Evolutionary conservation across 1,284 basidiomycete genomes (phyloP).

Genomic region (Cronartium quercuum): DNA sequence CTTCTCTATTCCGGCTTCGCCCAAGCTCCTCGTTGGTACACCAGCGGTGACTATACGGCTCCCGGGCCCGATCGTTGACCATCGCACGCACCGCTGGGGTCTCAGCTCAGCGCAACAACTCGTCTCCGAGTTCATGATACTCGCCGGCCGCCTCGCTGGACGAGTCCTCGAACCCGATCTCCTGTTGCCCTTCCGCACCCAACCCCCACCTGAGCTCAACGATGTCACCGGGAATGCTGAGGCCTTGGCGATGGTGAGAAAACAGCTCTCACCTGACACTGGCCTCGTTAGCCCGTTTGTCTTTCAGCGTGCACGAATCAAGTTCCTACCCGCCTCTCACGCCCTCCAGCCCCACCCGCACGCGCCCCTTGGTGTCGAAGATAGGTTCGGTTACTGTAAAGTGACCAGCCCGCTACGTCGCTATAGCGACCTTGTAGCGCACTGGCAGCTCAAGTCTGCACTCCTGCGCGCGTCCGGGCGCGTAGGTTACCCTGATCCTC

Average conservation of each 20-base stretch:
- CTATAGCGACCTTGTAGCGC: constrained; percentile 72
- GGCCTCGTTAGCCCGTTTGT: constrained; percentile 43
- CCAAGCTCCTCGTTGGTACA: constrained; percentile 7
- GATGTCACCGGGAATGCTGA: constrained; percentile 39
- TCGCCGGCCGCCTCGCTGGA: constrained; percentile 71
- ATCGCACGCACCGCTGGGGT: constrained; percentile 50
- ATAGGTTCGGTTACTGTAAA: constrained; percentile 68
- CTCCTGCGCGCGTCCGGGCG: constrained; percentile 50
- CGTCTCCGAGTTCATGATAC: constrained; percentile 76
- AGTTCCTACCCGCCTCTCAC: constrained; percentile 52
- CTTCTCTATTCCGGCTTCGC: neutral
- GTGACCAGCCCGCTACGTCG: constrained; percentile 82
- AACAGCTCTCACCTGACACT: constrained; percentile 52
- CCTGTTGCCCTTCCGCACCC: constrained; percentile 63
- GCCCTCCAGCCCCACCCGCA: constrained; percentile 60
- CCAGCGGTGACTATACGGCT: constrained; percentile 18
- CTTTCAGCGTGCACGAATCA: constrained; percentile 39
- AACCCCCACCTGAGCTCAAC: constrained; percentile 52
- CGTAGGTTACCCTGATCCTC: constrained; percentile 4
- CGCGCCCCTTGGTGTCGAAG: constrained; percentile 64
- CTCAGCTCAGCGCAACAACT: constrained; percentile 50
- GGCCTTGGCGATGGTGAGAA: constrained; percentile 50
- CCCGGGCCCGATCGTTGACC: constrained; percentile 50
- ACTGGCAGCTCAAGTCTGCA: constrained; percentile 89
- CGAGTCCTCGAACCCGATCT: constrained; percentile 60